phyloP scores from a whole-genome alignment of 2,329 filamentous ascomycete species.

The Thielaviopsis euricoi region DNA sequence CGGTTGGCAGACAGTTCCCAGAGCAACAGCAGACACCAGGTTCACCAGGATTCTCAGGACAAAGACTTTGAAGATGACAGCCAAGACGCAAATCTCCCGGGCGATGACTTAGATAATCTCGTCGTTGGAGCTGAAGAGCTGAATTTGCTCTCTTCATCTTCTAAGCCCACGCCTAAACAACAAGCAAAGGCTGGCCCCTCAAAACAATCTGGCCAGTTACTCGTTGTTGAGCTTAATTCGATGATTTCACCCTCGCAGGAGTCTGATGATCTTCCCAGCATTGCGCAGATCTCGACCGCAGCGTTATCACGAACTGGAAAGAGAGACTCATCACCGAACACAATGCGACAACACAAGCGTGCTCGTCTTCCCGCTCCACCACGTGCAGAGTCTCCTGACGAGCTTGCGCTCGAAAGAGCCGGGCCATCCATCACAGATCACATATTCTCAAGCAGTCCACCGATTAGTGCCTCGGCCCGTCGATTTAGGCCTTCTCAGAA shows the following conservation, averaged over 20 bases:
- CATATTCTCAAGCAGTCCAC: conserved; percentile 9
- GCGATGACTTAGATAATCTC: conserved; percentile 20
- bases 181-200: background rate
- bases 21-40: conserved; percentile 15
- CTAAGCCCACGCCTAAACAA: background rate
- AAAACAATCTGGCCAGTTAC: background rate
- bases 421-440: background rate
- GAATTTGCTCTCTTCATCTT: conserved; percentile 8
- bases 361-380: background rate
- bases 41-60: conserved; percentile 30
- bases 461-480: conserved; percentile 1
- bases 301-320: background rate
- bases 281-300: conserved; percentile 1
- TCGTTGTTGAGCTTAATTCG: background rate
- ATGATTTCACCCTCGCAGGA: conserved; percentile 3
- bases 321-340: conserved; percentile 7
- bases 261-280: conserved; percentile 8
- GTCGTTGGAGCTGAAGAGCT: conserved; percentile 11
- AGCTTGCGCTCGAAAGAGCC: background rate
- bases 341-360: background rate
- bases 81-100: conserved; percentile 21
- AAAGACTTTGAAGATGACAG: conserved; percentile 36
- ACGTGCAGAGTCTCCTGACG: background rate
- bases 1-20: conserved; percentile 23
- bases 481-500: conserved; percentile 3